Evolutionary conservation across 768 basidiomycete species (phyloP).

Genomic region (Candolleomyces eurysporus): DNA sequence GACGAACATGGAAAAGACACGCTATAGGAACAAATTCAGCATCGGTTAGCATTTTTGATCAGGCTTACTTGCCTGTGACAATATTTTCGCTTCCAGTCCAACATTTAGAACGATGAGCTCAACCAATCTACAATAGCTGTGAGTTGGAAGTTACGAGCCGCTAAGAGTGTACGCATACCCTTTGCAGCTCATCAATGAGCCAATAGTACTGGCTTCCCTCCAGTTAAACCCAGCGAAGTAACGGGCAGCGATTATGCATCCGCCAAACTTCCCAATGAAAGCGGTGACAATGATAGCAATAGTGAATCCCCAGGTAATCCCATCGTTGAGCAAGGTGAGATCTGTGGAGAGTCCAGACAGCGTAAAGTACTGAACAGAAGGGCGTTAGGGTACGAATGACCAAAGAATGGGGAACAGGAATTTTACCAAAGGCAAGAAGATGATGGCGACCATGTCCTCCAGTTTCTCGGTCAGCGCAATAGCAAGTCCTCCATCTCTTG

Average conservation of each 20-base stretch:
- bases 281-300: conserved; percentile 76
- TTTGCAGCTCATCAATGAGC: conserved; percentile 94
- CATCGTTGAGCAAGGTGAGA: conserved; percentile 78
- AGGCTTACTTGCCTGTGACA: conserved; percentile 47
- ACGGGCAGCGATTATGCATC: conserved; percentile 70
- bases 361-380: conserved; percentile 73
- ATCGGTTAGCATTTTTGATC: not conserved
- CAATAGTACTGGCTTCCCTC: conserved; percentile 83
- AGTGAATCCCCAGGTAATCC: conserved; percentile 87
- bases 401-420: conserved; percentile 1
- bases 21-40: conserved; percentile 21
- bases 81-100: conserved; percentile 77
- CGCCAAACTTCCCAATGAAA: conserved; percentile 87
- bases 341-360: conserved; percentile 89
- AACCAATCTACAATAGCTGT: conserved; percentile 55
- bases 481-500: conserved; percentile 83
- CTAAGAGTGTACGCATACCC: conserved; percentile 48
- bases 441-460: conserved; percentile 92
- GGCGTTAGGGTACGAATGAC: conserved; percentile 5
- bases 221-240: conserved; percentile 69
- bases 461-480: conserved; percentile 90
- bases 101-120: conserved; percentile 97
- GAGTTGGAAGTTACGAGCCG: not conserved
- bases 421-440: conserved; percentile 81
- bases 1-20: conserved; percentile 95